Conservation (phyloP, 306 rosid genomes). For the Citrullus colocynthis region DNA sequence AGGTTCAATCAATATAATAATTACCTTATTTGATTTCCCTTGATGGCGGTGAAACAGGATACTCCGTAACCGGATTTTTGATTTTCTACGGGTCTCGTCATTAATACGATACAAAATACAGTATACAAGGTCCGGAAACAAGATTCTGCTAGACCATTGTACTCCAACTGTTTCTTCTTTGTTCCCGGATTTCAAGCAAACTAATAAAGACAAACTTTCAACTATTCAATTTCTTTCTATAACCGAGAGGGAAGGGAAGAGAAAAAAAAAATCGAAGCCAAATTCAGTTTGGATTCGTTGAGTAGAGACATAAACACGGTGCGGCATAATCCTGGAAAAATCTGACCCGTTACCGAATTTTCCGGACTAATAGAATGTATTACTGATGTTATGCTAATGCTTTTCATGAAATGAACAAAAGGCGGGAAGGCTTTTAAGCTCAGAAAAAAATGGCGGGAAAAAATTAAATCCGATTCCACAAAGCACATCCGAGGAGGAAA, state of each 20-base stretch:
- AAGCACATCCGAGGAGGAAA: not conserved
- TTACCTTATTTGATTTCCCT: not conserved
- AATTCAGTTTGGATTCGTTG: not conserved
- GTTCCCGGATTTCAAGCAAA: not conserved
- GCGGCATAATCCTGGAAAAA: not conserved
- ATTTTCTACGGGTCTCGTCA: not conserved
- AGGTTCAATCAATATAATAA: not conserved
- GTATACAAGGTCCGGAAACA: not conserved
- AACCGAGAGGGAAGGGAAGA: too few relatives aligned
- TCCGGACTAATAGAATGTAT: not conserved
- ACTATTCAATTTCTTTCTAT: not conserved
- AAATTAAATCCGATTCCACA: not conserved
- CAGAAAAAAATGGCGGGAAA: not conserved
- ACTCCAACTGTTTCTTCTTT: not conserved
- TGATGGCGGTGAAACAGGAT: not conserved
- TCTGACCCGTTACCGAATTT: not conserved
- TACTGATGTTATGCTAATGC: not conserved
- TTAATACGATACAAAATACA: not conserved
- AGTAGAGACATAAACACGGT: not conserved
- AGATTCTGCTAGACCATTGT: not conserved
- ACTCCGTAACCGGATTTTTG: not conserved
- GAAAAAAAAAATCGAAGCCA: not conserved
- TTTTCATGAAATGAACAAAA: not conserved
- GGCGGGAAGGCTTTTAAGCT: not conserved
- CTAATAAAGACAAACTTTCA: not conserved